These are phyloP conservation scores for Fusarium succisae DNA, from an alignment of 2,329 filamentous ascomycete species.

Conservation along the genomic window DNA sequence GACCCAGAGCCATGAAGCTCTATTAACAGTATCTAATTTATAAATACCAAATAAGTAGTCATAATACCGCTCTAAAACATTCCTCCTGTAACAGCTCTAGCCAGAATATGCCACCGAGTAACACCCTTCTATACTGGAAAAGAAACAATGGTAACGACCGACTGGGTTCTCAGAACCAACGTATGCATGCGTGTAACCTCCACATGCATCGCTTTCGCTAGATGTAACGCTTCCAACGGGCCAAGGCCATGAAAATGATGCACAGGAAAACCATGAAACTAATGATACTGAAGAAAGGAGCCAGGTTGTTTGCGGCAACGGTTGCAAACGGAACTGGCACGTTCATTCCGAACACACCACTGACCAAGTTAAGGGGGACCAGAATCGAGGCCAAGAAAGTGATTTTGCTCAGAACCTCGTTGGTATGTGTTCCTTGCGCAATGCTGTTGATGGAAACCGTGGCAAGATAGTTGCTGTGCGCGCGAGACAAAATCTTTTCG, in stretches of 20 bases:
- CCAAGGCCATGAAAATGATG: conserved; percentile 55
- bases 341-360: conserved; percentile 90
- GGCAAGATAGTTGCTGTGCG: conserved; percentile 95
- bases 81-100: conserved; percentile 6
- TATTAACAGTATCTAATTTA: conserved; percentile 17
- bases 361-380: conserved; percentile 94
- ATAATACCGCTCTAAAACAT: conserved; percentile 8
- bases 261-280: conserved; percentile 63
- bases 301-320: conserved; percentile 57
- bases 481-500: conserved; percentile 95
- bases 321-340: conserved; percentile 74
- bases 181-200: conserved; percentile 3
- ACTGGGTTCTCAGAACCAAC: neutral
- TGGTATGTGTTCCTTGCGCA: conserved; percentile 85
- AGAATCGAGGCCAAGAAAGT: conserved; percentile 93
- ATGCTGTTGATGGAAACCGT: conserved; percentile 94
- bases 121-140: conserved; percentile 30
- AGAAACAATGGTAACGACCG: conserved; percentile 11
- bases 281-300: conserved; percentile 34
- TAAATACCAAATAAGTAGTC: conserved; percentile 11
- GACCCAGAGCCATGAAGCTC: conserved; percentile 7
- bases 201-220: conserved; percentile 58
- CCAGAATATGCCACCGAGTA: conserved; percentile 17
- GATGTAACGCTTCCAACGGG: conserved; percentile 59
- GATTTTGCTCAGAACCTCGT: conserved; percentile 92